These are phyloP conservation scores for Endocarpon pusillum DNA, from an alignment of 495 filamentous ascomycete genomes.

Conservation along the genomic window DNA sequence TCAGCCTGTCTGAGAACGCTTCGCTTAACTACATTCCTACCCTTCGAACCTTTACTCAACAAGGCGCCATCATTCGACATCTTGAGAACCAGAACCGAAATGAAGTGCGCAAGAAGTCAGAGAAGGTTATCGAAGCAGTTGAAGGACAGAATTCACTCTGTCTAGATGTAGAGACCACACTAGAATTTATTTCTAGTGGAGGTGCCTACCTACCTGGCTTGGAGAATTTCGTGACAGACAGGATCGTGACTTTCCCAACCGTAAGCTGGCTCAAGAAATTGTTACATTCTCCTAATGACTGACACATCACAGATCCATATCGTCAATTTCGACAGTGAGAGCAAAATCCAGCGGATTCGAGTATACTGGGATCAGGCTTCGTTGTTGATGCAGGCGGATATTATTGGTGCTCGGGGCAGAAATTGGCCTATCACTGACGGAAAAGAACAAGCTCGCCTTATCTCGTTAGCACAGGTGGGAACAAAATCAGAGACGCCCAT, in stretches of 20 bases:
- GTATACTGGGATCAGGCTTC: constrained; percentile 92
- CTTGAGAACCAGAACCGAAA: constrained; percentile 43
- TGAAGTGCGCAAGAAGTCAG: constrained; percentile 56
- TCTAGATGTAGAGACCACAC: constrained; percentile 61
- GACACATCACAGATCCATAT: constrained; percentile 54
- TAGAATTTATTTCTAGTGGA: constrained; percentile 68
- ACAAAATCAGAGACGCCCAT: constrained; percentile 7
- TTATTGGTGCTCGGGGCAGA: constrained; percentile 73
- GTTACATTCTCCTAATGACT: constrained; percentile 1
- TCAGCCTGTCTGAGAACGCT: constrained; percentile 48
- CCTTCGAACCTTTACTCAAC: constrained; percentile 50
- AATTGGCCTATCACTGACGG: constrained; percentile 91
- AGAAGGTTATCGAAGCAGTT: constrained; percentile 53
- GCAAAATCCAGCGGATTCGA: constrained; percentile 69
- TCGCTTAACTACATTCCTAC: constrained; percentile 85
- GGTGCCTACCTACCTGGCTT: constrained; percentile 77
- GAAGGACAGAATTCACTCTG: constrained; percentile 53
- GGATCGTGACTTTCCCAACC: constrained; percentile 62
- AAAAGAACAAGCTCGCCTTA: constrained; percentile 63
- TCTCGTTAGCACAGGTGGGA: constrained; percentile 20
- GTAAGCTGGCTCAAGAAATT: constrained; percentile 31
- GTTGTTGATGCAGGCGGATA: constrained; percentile 78
- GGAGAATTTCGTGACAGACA: constrained; percentile 83
- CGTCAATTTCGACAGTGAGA: constrained; percentile 59
- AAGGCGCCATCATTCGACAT: constrained; percentile 64